Base-by-base conservation (phyloP, 1,139 yeast species). In the Candida sanyaensis region DNA sequence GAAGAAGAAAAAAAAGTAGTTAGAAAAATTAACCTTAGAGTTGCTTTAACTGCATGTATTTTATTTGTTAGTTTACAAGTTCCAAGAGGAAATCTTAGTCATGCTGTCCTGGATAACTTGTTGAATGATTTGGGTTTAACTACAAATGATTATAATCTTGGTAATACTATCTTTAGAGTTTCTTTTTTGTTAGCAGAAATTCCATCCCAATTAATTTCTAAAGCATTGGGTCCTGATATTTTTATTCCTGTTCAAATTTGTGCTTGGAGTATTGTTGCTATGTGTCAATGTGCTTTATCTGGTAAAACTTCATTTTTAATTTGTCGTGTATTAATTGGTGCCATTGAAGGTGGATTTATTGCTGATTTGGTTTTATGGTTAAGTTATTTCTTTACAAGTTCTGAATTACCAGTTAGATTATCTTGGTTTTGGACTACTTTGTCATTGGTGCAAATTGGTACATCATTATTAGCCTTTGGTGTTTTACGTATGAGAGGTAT, bases 381-480 rank as follows among this genome's bases (percentile, higher is more conserved):
- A 43, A 59, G 66, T 38, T 60, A 65, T 42, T 67, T 65, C 50
- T 67, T 65, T 59, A 63, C 56, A 56, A 60, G 37, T 53, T 57
- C 58, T 38, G 71, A 67, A 47, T 55, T 66, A 36, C 62, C 68
- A 23, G 51, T 60, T 6, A 53, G 71, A 40, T 57, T 66, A 41
- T 61, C 64, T 5, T 55, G 57, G 57, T 54, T 54, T 31, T 54
- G 58, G 58, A 51, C 55, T 11, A 55, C 55, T 1, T 48, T 52
- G 13, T 47, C 54, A 2, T 40, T 53, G 58, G 61, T 56, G 2
- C 69, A 64, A 55, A 69, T 75, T 43, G 32, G 63, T 37, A 64
- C 80, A 31, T 62, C 80, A n/a, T 56, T 81, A 26, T 57, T 66
- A 40, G 73, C 73, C 0, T 66, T 66, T 55, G 73, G 67, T 4